Percentiles rank a stretch among this genome's conserved stretches.
Conservation (phyloP, 257 asterid species). For the Primulina eburnea region DNA sequence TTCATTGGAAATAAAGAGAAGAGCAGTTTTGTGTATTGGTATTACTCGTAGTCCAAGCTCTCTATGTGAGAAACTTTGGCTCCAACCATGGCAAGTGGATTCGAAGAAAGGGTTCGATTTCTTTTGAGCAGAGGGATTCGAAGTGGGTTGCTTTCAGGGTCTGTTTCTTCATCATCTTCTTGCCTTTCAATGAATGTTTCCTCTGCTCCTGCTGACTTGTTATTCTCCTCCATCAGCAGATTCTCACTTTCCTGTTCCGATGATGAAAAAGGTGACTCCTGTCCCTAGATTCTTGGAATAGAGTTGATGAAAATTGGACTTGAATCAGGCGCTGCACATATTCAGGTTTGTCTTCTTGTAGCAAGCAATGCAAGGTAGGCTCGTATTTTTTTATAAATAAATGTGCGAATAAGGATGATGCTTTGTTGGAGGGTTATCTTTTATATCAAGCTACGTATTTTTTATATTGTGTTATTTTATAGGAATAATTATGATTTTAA, state of each 20-base stretch:
- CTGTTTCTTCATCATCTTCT: conserved; percentile 43
- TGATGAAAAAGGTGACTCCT: conserved; percentile 20
- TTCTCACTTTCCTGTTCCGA: conserved; percentile 22
- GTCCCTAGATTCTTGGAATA: conserved; percentile 34
- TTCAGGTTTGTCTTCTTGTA: conserved; percentile 23
- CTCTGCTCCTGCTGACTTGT: conserved; percentile 30
- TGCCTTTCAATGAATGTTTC: conserved; percentile 34
- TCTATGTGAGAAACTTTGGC: conserved; percentile 79
- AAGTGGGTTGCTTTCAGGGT: conserved; percentile 60
- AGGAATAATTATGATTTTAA: conserved; percentile 17
- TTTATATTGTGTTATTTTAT: background rate
- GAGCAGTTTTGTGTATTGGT: background rate
- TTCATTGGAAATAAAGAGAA: background rate
- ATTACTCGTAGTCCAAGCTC: conserved; percentile 97
- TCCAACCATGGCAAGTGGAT: conserved; percentile 70
- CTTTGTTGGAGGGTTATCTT: conserved; percentile 29
- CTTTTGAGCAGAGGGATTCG: conserved; percentile 66
- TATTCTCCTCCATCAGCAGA: conserved; percentile 42
- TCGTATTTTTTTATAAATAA: background rate
- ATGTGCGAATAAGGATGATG: conserved; percentile 11
- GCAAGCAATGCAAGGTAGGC: conserved; percentile 22
- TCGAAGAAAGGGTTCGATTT: conserved; percentile 52
- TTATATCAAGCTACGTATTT: conserved; percentile 1
- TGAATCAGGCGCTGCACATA: conserved; percentile 19
- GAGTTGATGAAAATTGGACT: conserved; percentile 23